Evolutionary conservation across 306 rosid genomes (phyloP).

Genomic region (Rubus parviflorus): DNA sequence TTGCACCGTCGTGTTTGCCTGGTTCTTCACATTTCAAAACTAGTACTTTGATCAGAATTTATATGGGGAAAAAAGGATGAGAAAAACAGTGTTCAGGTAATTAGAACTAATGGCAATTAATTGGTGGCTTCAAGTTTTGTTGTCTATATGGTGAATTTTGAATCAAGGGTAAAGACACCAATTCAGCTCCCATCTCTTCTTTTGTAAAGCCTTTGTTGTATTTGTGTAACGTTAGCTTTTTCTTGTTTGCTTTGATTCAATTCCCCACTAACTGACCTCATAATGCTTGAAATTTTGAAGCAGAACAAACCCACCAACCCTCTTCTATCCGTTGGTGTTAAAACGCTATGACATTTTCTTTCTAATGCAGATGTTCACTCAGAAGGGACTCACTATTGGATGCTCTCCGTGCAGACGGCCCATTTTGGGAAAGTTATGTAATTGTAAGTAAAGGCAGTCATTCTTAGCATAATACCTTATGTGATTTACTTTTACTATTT

Average conservation of each 20-base stretch:
- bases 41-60: background rate
- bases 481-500: background rate
- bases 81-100: background rate
- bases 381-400: conserved; percentile 25
- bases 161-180: too few species aligned
- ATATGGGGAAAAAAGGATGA: too few species aligned
- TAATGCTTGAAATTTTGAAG: background rate
- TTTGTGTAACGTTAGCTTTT: too few species aligned
- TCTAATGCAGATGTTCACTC: conserved; percentile 42
- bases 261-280: background rate
- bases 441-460: conserved; percentile 40
- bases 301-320: background rate
- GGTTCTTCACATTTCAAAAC: background rate
- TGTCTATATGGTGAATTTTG: too few species aligned
- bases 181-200: too few species aligned
- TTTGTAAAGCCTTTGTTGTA: too few species aligned
- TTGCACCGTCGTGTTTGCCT: too few species aligned
- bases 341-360: background rate
- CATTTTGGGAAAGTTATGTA: conserved; percentile 20
- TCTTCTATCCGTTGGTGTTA: background rate
- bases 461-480: background rate
- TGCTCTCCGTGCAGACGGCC: conserved; percentile 22
- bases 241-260: too few species aligned
- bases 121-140: too few species aligned
- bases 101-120: background rate